Evolutionary conservation across 2,329 filamentous ascomycete species (phyloP).

Genomic region (Aspergillus carbonarius): DNA sequence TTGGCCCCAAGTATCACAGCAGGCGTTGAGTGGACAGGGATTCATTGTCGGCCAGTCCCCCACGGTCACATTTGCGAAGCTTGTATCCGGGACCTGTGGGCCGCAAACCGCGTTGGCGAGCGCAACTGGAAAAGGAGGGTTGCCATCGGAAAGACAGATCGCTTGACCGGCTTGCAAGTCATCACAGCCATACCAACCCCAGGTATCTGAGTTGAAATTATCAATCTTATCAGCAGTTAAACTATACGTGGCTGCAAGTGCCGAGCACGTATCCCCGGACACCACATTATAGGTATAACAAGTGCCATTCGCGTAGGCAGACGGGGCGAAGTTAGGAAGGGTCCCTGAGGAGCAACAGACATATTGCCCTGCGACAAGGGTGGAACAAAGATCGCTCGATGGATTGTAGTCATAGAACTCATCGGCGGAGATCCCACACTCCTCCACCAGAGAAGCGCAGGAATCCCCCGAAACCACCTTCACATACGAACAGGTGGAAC

Average conservation of each 20-base stretch:
- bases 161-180: slow-evolving; percentile 26
- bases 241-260: slow-evolving; percentile 8
- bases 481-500: not conserved
- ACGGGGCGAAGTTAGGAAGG: slow-evolving; percentile 28
- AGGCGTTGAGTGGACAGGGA: slow-evolving; percentile 47
- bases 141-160: slow-evolving; percentile 46
- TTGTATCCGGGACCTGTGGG: slow-evolving; percentile 40
- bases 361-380: slow-evolving; percentile 22
- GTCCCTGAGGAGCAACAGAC: slow-evolving; percentile 19
- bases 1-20: slow-evolving; percentile 47
- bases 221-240: not conserved
- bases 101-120: slow-evolving; percentile 46
- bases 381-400: slow-evolving; percentile 24
- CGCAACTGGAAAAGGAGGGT: slow-evolving; percentile 42
- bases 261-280: slow-evolving; percentile 33
- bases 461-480: slow-evolving; percentile 37
- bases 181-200: slow-evolving; percentile 47
- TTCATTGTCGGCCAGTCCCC: slow-evolving; percentile 41
- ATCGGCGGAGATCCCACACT: slow-evolving; percentile 39
- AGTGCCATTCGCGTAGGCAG: slow-evolving; percentile 36
- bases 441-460: slow-evolving; percentile 37
- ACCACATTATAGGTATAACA: slow-evolving; percentile 39
- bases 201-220: slow-evolving; percentile 44
- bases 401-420: slow-evolving; percentile 44
- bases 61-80: slow-evolving; percentile 15